phyloP scores from a whole-genome alignment of 2,329 filamentous ascomycete species.

The Paracoccidioides lutzii region DNA sequence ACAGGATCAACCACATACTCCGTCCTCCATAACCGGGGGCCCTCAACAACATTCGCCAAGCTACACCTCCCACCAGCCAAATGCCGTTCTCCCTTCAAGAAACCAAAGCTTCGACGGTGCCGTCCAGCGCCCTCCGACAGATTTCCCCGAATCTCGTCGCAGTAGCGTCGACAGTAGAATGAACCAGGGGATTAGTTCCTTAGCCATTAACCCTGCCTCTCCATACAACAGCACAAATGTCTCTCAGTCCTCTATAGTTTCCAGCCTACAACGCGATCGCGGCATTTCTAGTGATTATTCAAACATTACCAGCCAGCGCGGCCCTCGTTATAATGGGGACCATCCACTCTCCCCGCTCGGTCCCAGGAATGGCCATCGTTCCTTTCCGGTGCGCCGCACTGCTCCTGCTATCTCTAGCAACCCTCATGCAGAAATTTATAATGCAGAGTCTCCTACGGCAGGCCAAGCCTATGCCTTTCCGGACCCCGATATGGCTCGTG shows the following conservation, averaged over 20 bases:
- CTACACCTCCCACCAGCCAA: constrained; percentile 27
- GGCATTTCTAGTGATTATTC: constrained; percentile 24
- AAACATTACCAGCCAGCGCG: constrained; percentile 24
- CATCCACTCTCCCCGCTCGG: constrained; percentile 27
- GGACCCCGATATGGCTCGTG: constrained; percentile 33
- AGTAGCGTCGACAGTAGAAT: constrained; percentile 39
- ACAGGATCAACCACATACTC: constrained; percentile 1
- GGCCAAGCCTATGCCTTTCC: constrained; percentile 41
- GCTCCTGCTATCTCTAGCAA: constrained; percentile 38
- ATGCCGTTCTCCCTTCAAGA: constrained; percentile 41
- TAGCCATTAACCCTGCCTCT: constrained; percentile 35
- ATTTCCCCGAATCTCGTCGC: constrained; percentile 35
- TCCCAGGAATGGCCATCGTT: constrained; percentile 27
- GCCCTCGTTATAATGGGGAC: constrained; percentile 28
- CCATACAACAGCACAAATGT: constrained; percentile 37
- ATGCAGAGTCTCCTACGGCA: constrained; percentile 37
- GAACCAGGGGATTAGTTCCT: constrained; percentile 36
- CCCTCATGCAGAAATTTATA: constrained; percentile 37
- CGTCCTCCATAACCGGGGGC: neutral
- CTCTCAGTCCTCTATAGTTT: constrained; percentile 28
- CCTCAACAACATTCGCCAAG: constrained; percentile 15
- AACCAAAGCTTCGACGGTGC: constrained; percentile 45
- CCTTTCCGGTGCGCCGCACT: constrained; percentile 33
- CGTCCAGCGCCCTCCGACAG: constrained; percentile 24
- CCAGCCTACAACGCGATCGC: constrained; percentile 16